phyloP scores from a whole-genome alignment of 2,329 filamentous ascomycete genomes.

The Aureobasidium melanogenum region DNA sequence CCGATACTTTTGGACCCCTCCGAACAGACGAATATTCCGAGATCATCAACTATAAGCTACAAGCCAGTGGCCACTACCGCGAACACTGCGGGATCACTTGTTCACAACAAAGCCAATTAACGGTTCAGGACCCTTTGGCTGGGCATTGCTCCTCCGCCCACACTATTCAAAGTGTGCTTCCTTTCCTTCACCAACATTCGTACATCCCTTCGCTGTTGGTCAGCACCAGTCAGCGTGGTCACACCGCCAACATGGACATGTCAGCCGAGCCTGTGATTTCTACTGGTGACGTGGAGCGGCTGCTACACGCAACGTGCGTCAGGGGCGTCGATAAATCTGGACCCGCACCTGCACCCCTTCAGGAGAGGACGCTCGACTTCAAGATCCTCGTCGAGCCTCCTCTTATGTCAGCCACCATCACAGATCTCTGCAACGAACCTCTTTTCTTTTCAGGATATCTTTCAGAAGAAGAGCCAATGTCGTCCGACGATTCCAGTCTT shows the following conservation, averaged over 20 bases:
- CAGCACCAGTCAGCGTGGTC: constrained; percentile 5
- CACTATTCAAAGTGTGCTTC: not conserved
- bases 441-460: constrained; percentile 16
- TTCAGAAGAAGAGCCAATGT: constrained; percentile 21
- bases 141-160: not conserved
- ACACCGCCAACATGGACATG: constrained; percentile 6
- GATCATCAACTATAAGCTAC: not conserved
- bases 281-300: constrained; percentile 5
- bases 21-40: not conserved
- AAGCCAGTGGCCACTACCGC: constrained; percentile 1
- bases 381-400: constrained; percentile 4
- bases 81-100: constrained; percentile 3
- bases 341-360: constrained; percentile 8
- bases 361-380: constrained; percentile 9
- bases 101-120: not conserved
- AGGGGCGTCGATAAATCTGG: not conserved
- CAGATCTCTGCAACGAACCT: constrained; percentile 12
- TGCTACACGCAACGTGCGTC: constrained; percentile 9
- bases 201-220: not conserved
- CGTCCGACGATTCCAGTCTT: constrained; percentile 17
- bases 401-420: constrained; percentile 12
- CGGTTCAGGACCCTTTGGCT: constrained; percentile 3
- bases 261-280: constrained; percentile 5
- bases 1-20: not conserved
- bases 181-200: not conserved